Evolutionary conservation across 345 rosid species (phyloP), one percentile per base, ranked within the genome.

Genomic region (Cardiospermum halicacabum): DNA sequence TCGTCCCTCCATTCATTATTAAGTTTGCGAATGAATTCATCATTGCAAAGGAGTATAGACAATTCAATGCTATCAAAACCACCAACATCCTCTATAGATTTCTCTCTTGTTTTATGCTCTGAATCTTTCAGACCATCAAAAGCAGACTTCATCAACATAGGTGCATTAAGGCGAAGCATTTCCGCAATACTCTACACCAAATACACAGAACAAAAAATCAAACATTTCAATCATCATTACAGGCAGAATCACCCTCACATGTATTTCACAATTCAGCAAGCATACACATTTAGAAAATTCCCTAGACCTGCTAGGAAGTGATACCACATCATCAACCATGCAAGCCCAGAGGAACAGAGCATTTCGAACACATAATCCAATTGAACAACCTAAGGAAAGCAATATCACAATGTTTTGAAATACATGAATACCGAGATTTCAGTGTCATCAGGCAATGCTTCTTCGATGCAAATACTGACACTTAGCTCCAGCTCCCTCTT

Each of bases 1-100:
- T 94, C 96, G 40, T 75, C 95, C 68, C 96, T 89, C 97, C 97
- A 91, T 71, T 94, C 97, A 70, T 87, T 84, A 50, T 91, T 94
- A 18, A 94, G 96, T 76, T 94, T 81, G 30, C 78, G 73, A 26
- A 91, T 94, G 67, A 94, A 91, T 3, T 85, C 87, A 57, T 94
- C 89, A 48, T 91, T 87, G 64, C 97, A 91, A 58, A 94, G 93
- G 49, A 94, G 83, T 3, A 89, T 81, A 18, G 96, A 89, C 80
- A 94, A 77, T 70, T 91, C 96, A 0, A 89, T 80, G 55, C 78
- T 85, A 66, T 84, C 79, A 59, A 70, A 94, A 9, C 83, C 89
- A 60, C 91, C 96, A 66, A 91, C 54, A 56, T 89, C 86, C 45
- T 74, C 69, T 59, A 91, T 79, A 27, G 78, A 81, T 40, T 83